Percentiles rank a stretch among this genome's conserved stretches.
phyloP scores from a whole-genome alignment of 176 grass and related monocot genomes.

The sorghum (Sorghum bicolor) region Sorghum_bicolor_NCBIv3 NC_012878.2:3683501-3684000 shows the following conservation, averaged over 20 bases:
- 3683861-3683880: neutral
- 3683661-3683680: neutral
- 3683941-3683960: no score
- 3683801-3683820: neutral
- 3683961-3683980: no score
- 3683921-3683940: no score
- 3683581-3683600: no score
- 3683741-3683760: neutral
- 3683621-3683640: neutral
- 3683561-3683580: no score
- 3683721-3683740: no score
- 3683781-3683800: no score
- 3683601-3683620: neutral
- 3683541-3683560: no score
- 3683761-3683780: neutral
- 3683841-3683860: neutral
- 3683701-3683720: no score
- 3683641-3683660: neutral
- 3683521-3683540: neutral
- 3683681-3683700: neutral
- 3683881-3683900: neutral
- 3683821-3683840: neutral
- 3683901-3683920: neutral
- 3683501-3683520: neutral
- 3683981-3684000: no score